phyloP scores from a whole-genome alignment of 768 basidiomycete species.

The Leucocoprinus birnbaumii region DNA sequence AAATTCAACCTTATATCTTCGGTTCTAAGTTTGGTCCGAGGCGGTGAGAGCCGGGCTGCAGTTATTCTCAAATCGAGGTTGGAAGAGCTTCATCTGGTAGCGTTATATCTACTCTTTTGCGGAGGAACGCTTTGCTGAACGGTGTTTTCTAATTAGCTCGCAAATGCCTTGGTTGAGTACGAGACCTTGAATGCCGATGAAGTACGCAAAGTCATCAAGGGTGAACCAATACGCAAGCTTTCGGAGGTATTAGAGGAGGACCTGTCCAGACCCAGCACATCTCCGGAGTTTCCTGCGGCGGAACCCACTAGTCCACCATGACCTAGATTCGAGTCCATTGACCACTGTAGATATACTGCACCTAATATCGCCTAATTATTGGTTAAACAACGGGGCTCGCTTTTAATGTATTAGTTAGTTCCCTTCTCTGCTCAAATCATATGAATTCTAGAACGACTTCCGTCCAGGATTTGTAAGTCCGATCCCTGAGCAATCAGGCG shows the following conservation, averaged over 20 bases:
- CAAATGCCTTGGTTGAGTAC: conserved; percentile 89
- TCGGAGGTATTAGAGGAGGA: conserved; percentile 65
- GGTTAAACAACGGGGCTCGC: not conserved
- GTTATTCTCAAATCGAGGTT: conserved; percentile 62
- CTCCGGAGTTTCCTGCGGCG: not conserved
- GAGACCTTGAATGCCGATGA: conserved; percentile 90
- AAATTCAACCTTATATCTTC: conserved; percentile 24
- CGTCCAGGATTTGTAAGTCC: too few species aligned
- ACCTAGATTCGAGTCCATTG: not conserved
- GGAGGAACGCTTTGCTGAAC: not conserved
- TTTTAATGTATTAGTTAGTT: conserved; percentile 4
- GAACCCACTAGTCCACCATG: not conserved
- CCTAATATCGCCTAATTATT: conserved; percentile 3
- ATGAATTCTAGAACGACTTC: not conserved
- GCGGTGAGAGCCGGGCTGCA: conserved; percentile 64
- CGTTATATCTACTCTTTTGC: conserved; percentile 16
- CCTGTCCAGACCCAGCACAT: conserved; percentile 24
- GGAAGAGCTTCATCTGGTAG: conserved; percentile 74
- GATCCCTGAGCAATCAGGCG: too few species aligned
- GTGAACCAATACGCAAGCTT: conserved; percentile 73
- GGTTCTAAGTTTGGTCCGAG: conserved; percentile 56
- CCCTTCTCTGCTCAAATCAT: not conserved
- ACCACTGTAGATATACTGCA: not conserved
- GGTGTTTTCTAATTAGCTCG: conserved; percentile 51
- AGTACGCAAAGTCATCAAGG: conserved; percentile 81